Base-by-base conservation (phyloP, 345 rosid genomes). In the Camelina hispida region DNA sequence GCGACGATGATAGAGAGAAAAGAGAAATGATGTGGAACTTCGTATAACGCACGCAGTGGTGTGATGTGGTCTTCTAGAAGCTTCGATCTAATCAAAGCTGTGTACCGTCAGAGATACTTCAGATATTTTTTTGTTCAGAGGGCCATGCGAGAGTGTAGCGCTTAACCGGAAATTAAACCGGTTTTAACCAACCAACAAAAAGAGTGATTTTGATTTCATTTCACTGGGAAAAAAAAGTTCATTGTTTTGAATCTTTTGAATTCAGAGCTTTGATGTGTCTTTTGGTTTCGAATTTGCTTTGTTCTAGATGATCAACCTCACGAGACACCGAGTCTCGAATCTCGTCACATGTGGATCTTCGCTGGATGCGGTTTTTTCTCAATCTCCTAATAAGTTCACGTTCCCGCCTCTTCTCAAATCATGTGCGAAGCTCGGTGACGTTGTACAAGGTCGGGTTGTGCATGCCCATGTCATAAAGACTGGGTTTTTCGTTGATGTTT, bases 351-450 rank as follows among this genome's bases (percentile, higher is more conserved):
- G 73, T 71, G 83, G 83, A 14, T 73, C 71, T 61, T 80, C 79
- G 77, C 58, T 42, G 47, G 86, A 84, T 57, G 83, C 76, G 59
- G 34, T 84, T 17, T 32, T 68, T 25, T 54, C 80, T 30, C n/a
- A 69, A 2, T 84, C 74, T 44, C 82, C 84, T 9, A 52, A 76
- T 37, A 80, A 84, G 53, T 87, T 85, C 72, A 85, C 94, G 15
- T 87, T 85, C 77, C 89, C 91, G 77, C 87, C 94, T 34, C 86
- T 89, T n/a, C 83, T 89, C 50, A 89, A 85, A 76, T 85, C 84
- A 3, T 87, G 94, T 7, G 86, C 79, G 55, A 82, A 82, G 83
- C 85, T 85, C 43, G 78, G 73, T 11, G 84, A 82, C 11, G 78
- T 73, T 20, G 53, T 50, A 6, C 86, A 84, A 8, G 89, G 88